Conservation (phyloP, 345 rosid species). For the Citrus unshiu region DNA sequence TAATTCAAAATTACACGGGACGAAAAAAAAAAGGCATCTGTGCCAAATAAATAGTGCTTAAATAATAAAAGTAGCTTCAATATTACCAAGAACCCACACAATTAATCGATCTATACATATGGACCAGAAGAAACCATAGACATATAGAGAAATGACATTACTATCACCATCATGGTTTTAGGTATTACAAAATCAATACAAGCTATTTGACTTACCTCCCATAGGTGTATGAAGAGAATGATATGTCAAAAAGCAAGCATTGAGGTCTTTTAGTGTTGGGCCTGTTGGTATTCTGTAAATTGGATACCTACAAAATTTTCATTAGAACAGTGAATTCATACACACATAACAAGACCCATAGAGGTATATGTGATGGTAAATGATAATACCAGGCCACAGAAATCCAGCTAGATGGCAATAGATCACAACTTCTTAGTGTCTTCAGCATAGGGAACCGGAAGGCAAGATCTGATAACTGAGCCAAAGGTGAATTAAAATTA, state of each 20-base stretch:
- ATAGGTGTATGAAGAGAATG: slow-evolving; percentile 65
- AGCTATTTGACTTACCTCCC: slow-evolving; percentile 35
- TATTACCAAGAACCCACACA: background rate
- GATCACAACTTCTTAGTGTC: slow-evolving; percentile 68
- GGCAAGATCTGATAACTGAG: slow-evolving; percentile 70
- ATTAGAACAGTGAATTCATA: slow-evolving; percentile 4
- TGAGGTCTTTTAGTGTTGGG: slow-evolving; percentile 78
- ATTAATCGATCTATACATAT: background rate
- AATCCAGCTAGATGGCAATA: slow-evolving; percentile 76
- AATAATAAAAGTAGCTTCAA: background rate
- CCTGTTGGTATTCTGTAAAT: slow-evolving; percentile 94
- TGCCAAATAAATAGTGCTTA: background rate
- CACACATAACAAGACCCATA: background rate
- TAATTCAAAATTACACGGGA: background rate
- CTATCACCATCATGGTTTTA: background rate
- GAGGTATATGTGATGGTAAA: background rate
- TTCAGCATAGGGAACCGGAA: slow-evolving; percentile 57
- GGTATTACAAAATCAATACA: background rate
- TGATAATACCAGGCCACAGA: slow-evolving; percentile 82
- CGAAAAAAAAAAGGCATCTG: background rate
- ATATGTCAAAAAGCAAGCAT: slow-evolving; percentile 91
- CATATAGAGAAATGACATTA: background rate
- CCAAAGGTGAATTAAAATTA: background rate
- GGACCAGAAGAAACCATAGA: background rate
- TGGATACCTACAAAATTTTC: slow-evolving; percentile 56